These are phyloP conservation scores for Pseudocercospora vitis DNA, from an alignment of 2,329 filamentous ascomycete species.

Conservation along the genomic window DNA sequence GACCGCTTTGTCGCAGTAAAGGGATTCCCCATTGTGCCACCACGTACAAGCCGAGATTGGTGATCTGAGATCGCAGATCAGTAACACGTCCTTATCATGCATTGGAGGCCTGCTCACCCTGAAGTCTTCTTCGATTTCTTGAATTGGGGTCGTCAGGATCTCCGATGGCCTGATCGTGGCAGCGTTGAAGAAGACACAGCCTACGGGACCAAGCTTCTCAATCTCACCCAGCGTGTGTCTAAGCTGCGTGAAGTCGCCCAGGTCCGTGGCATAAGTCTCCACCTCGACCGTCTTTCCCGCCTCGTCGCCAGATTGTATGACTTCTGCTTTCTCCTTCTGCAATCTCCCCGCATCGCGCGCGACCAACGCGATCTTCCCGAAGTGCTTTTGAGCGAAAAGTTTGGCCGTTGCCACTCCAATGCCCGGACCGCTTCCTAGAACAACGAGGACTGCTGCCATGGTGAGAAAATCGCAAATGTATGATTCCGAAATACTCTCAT, in stretches of 20 bases:
- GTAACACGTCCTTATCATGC: not conserved
- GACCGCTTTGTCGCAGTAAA: conserved; percentile 1
- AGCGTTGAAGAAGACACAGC: conserved; percentile 21
- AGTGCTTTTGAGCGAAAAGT: conserved; percentile 15
- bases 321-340: conserved; percentile 12
- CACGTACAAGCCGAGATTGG: conserved; percentile 16
- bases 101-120: not conserved
- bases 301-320: conserved; percentile 1
- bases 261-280: conserved; percentile 8
- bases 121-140: conserved; percentile 22
- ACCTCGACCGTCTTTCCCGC: conserved; percentile 5
- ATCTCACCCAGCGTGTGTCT: conserved; percentile 11
- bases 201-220: conserved; percentile 16
- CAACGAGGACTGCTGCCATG: conserved; percentile 13
- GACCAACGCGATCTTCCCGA: conserved; percentile 17
- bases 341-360: conserved; percentile 21
- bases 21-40: conserved; percentile 19
- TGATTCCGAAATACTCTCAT: conserved; percentile 6
- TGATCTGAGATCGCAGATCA: not conserved
- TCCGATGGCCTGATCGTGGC: conserved; percentile 15
- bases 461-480: not conserved
- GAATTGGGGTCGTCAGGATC: conserved; percentile 11
- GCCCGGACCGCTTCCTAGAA: conserved; percentile 19
- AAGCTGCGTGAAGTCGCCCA: conserved; percentile 14
- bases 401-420: conserved; percentile 22